A percentile compares a stretch with the other conserved stretches of the same genome.
Conservation (phyloP, 2,329 filamentous ascomycete genomes). For the Calonectria naviculata region DNA sequence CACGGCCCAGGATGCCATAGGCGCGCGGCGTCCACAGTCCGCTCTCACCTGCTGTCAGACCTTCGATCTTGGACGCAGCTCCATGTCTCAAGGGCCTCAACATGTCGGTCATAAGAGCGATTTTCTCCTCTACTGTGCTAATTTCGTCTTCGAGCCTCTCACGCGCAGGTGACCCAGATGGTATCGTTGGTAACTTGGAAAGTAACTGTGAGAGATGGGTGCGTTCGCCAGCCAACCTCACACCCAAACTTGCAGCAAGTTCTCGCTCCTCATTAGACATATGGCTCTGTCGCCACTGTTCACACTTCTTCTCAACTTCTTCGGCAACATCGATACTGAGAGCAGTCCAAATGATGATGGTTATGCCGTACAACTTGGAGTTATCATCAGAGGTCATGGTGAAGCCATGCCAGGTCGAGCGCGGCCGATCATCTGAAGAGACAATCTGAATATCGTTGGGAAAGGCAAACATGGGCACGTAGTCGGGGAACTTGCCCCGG, state of each 20-base stretch:
- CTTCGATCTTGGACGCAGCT: conserved; percentile 96
- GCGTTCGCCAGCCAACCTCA: conserved; percentile 86
- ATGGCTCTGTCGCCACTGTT: conserved; percentile 85
- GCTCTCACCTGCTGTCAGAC: conserved; percentile 92
- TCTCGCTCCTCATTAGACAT: conserved; percentile 94
- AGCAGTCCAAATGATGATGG: conserved; percentile 92
- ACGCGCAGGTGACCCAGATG: conserved; percentile 83
- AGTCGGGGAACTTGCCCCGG: conserved; percentile 92
- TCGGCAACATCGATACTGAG: conserved; percentile 84
- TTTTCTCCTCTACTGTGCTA: conserved; percentile 96
- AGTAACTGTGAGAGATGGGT: conserved; percentile 91
- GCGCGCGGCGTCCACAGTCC: conserved; percentile 95
- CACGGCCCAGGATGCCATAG: conserved; percentile 91
- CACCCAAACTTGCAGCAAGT: conserved; percentile 89
- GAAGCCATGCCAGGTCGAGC: conserved; percentile 99
- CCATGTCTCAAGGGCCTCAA: conserved; percentile 91
- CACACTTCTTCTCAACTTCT: conserved; percentile 84
- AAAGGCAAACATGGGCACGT: conserved; percentile 99
- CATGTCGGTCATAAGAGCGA: conserved; percentile 95
- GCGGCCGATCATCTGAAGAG: conserved; percentile 90
- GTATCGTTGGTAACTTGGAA: conserved; percentile 81
- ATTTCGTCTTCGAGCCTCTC: conserved; percentile 94
- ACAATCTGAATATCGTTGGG: conserved; percentile 98
- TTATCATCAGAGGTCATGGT: conserved; percentile 97
- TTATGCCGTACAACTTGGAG: conserved; percentile 91